phyloP scores from a whole-genome alignment of 2,329 filamentous ascomycete species.

The Diaporthe vaccinii region DNA sequence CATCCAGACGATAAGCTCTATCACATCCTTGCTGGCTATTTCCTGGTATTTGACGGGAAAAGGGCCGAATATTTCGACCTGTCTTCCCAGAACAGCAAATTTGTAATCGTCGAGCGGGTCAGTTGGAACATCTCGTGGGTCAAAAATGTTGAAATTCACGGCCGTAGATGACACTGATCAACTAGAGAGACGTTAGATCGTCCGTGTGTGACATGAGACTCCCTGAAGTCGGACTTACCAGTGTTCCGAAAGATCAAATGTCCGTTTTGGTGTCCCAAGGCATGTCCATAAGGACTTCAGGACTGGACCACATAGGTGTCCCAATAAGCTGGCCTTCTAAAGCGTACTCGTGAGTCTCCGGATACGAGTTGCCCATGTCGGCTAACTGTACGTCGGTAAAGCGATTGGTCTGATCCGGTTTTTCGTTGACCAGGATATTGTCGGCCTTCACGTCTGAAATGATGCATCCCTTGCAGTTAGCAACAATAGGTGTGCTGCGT shows the following conservation, averaged over 20 bases:
- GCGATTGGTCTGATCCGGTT: neutral
- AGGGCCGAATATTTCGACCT: constrained; percentile 10
- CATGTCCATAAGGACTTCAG: constrained; percentile 8
- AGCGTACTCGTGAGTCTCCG: neutral
- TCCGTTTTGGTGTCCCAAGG: constrained; percentile 15
- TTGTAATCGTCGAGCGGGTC: constrained; percentile 9
- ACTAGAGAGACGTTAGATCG: neutral
- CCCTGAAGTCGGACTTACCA: neutral
- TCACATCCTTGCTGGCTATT: neutral
- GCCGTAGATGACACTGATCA: constrained; percentile 13
- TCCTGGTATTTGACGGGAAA: constrained; percentile 4
- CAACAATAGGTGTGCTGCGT: neutral
- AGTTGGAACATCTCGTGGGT: neutral
- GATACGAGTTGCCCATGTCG: constrained; percentile 20
- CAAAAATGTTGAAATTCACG: constrained; percentile 15
- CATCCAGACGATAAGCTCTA: constrained; percentile 13
- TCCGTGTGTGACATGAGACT: neutral
- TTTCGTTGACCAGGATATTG: neutral
- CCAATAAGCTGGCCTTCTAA: constrained; percentile 2
- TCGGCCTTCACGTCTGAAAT: constrained; percentile 4
- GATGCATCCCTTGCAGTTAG: neutral
- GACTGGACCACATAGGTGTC: constrained; percentile 5
- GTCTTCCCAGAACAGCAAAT: neutral
- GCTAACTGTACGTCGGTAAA: constrained; percentile 1
- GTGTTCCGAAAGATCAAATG: constrained; percentile 18